Evolutionary conservation across 2,329 filamentous ascomycete species (phyloP).

Genomic region (Sclerotinia borealis): DNA sequence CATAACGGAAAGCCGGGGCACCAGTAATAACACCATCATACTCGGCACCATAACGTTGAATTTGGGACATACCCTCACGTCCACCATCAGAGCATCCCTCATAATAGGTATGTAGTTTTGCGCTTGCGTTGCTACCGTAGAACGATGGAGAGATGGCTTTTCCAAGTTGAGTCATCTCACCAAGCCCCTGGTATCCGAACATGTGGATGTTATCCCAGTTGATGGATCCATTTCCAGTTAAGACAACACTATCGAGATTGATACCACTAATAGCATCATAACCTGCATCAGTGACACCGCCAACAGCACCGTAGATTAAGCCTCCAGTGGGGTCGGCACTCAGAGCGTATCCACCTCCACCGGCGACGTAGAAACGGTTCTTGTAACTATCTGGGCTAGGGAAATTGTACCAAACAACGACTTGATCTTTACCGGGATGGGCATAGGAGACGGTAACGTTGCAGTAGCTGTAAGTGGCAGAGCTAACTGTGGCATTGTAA

Average conservation of each 20-base stretch:
- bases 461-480: slow-evolving; percentile 37
- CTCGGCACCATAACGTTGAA: slow-evolving; percentile 36
- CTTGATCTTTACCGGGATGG: slow-evolving; percentile 37
- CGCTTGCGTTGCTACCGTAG: slow-evolving; percentile 32
- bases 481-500: slow-evolving; percentile 31
- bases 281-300: slow-evolving; percentile 44
- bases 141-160: slow-evolving; percentile 39
- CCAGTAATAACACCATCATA: slow-evolving; percentile 42
- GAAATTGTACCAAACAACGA: slow-evolving; percentile 38
- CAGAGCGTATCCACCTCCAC: slow-evolving; percentile 42
- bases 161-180: slow-evolving; percentile 37
- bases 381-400: slow-evolving; percentile 39
- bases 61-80: slow-evolving; percentile 43
- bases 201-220: slow-evolving; percentile 35
- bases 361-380: slow-evolving; percentile 41
- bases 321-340: slow-evolving; percentile 34
- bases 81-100: slow-evolving; percentile 43
- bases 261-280: slow-evolving; percentile 41
- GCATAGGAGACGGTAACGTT: slow-evolving; percentile 42
- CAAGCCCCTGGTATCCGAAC: slow-evolving; percentile 36
- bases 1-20: slow-evolving; percentile 42
- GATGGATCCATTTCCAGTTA: slow-evolving; percentile 26
- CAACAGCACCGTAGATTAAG: slow-evolving; percentile 41
- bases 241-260: slow-evolving; percentile 34
- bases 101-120: slow-evolving; percentile 20